Evolutionary conservation across 1,284 basidiomycete genomes (phyloP), one percentile per base, ranked within the genome.

Genomic region (Caloboletus firmus): DNA sequence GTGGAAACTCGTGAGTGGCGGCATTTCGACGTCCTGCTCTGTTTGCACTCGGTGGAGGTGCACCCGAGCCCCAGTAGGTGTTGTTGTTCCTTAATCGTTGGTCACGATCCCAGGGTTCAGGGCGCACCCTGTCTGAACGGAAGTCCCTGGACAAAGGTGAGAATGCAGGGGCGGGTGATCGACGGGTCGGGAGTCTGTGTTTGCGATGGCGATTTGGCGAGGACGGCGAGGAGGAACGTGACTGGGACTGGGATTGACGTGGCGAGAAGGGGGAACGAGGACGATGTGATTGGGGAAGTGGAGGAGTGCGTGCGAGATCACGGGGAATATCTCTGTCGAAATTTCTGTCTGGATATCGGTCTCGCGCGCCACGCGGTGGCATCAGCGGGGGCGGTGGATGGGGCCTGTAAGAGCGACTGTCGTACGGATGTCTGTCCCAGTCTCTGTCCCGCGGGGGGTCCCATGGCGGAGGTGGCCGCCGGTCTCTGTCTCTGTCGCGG

Each of bases 141-240:
- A 64, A 60, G 52, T 72, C 62, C 13, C 65, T 68, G 3, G 59
- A 64, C 9, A 66, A 63, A 2, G 74, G 76, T n/a, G 71, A 76
- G 60, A 73, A 77, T 52, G 56, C 57, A 1, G 67, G 51, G 20
- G 59, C 57, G 5, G 76, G 74, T 18, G 76, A 72, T 36, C 76
- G 72, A 47, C 69, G 70, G 12, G 68, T 57, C 1, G 79, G 80
- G 22, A 79, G 67, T 43, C 79, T 70, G 60, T 82, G 79, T 51
- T 73, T 76, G 42, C 67, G 71, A 37, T 62, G 65, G 37, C 65
- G 67, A 34, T 59, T 62, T 2, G 71, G 66, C 17, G 76, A 73
- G 9, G 77, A 52, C 4, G 63, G 57, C 61, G 75, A 61, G 60
- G 40, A 54, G 5, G 71, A 66, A 31, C 60, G 57, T 17, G 67